These are phyloP conservation scores for Verticillium isaacii DNA, from an alignment of 2,329 filamentous ascomycete species.

Conservation along the genomic window DNA sequence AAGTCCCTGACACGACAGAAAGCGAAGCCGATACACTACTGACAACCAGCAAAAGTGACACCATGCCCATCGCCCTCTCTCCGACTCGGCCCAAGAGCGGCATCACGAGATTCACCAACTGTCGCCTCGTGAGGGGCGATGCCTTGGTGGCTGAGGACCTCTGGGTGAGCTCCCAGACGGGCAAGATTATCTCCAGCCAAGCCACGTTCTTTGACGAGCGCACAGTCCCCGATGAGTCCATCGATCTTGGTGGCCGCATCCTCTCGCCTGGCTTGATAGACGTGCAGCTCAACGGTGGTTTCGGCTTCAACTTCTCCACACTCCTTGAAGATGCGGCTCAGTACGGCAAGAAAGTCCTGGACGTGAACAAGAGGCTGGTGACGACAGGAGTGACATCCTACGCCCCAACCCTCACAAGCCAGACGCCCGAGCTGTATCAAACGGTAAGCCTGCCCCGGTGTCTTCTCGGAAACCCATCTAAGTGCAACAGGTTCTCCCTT, in stretches of 20 bases:
- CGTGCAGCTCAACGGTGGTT: constrained; percentile 86
- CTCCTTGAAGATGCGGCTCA: constrained; percentile 62
- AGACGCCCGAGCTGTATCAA: constrained; percentile 76
- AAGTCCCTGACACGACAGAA: constrained; percentile 3
- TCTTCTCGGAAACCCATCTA: not conserved
- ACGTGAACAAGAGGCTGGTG: constrained; percentile 67
- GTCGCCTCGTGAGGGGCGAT: constrained; percentile 66
- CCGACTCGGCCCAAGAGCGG: constrained; percentile 34
- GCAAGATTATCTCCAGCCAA: constrained; percentile 74
- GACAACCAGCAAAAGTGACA: constrained; percentile 17
- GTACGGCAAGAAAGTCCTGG: constrained; percentile 68
- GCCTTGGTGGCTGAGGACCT: constrained; percentile 70
- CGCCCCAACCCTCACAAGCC: constrained; percentile 79
- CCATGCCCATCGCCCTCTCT: constrained; percentile 44
- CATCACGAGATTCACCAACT: constrained; percentile 88
- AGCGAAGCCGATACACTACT: constrained; percentile 7
- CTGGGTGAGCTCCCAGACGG: constrained; percentile 80
- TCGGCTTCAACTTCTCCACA: constrained; percentile 87
- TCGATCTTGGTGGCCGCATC: constrained; percentile 80
- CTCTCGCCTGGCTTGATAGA: constrained; percentile 85
- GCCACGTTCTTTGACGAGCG: constrained; percentile 64
- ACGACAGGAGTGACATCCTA: constrained; percentile 84
- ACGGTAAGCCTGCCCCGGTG: constrained; percentile 39
- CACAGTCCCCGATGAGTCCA: constrained; percentile 64
- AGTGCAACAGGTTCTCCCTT: constrained; percentile 58